Evolutionary conservation across 75 land plant species (phyloP).

Genomic region (Selaginella moellendorffii): DNA sequence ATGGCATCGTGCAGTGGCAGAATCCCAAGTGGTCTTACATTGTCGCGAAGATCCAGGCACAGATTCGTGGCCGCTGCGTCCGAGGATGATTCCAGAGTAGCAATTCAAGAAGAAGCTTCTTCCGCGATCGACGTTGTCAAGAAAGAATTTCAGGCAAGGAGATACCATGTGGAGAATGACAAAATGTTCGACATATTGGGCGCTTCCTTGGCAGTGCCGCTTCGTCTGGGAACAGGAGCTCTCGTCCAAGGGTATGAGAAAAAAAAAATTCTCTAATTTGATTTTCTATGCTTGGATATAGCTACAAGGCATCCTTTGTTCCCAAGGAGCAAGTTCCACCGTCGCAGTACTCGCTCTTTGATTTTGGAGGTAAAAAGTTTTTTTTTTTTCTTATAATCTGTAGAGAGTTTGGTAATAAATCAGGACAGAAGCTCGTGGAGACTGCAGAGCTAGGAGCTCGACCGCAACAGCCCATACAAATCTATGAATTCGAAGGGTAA

Average conservation of each 20-base stretch:
- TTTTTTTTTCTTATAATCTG: neutral
- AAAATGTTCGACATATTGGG: conserved; percentile 45
- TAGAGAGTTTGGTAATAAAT: neutral
- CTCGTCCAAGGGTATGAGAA: conserved; percentile 56
- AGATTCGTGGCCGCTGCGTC: no score
- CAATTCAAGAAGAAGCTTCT: no score
- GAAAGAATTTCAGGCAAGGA: no score
- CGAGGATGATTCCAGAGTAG: no score
- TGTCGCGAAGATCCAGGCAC: no score
- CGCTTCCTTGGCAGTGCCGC: conserved; percentile 52
- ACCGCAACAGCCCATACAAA: conserved; percentile 92
- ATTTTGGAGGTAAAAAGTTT: conserved; percentile 35
- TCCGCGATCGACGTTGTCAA: no score
- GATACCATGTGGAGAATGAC: conserved; percentile 49
- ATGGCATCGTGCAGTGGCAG: no score
- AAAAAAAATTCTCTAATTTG: neutral
- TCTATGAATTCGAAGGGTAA: conserved; percentile 97
- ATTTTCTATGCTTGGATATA: conserved; percentile 10
- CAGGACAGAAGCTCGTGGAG: conserved; percentile 75
- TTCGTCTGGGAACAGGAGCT: conserved; percentile 68
- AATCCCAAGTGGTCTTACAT: no score
- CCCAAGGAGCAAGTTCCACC: conserved; percentile 40
- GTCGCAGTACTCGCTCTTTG: conserved; percentile 38
- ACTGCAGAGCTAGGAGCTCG: conserved; percentile 74
- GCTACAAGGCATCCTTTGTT: conserved; percentile 60